Percentiles rank a stretch among this genome's conserved stretches.
These are phyloP conservation scores for Prunella vulgaris DNA, from an alignment of 257 asterid genomes.

Conservation along the genomic window DNA sequence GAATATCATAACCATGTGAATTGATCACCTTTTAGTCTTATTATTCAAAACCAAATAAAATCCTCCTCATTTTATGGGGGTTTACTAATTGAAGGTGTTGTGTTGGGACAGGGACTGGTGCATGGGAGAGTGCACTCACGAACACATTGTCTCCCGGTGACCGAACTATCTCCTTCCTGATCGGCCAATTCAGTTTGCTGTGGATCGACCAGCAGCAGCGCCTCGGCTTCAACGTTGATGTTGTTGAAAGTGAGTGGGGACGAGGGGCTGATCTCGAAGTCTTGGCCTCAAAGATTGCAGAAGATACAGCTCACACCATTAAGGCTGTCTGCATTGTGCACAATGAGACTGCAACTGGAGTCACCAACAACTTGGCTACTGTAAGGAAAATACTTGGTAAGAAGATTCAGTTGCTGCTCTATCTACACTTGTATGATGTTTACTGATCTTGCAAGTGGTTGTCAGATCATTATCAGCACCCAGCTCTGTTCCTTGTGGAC, in stretches of 20 bases:
- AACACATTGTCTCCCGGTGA: slow-evolving; percentile 97
- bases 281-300: slow-evolving; percentile 75
- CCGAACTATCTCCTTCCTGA: slow-evolving; percentile 71
- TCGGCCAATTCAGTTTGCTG: slow-evolving; percentile 95
- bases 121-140: slow-evolving; percentile 99
- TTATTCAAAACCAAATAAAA: neutral
- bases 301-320: slow-evolving; percentile 65
- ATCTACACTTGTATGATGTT: neutral
- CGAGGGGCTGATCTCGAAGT: slow-evolving; percentile 80
- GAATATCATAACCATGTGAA: too few relatives aligned
- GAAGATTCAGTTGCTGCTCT: neutral
- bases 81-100: slow-evolving; percentile 9
- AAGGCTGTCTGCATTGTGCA: slow-evolving; percentile 98
- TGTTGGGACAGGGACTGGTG: slow-evolving; percentile 78
- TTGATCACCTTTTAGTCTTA: too few relatives aligned
- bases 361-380: slow-evolving; percentile 90
- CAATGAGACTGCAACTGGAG: slow-evolving; percentile 98
- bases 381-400: slow-evolving; percentile 90
- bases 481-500: slow-evolving; percentile 87
- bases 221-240: slow-evolving; percentile 84
- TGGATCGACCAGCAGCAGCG: slow-evolving; percentile 99
- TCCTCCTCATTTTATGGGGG: too few relatives aligned
- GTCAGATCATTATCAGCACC: slow-evolving; percentile 87
- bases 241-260: slow-evolving; percentile 97
- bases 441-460: neutral